A percentile compares a stretch with the other conserved stretches of the same genome.
Conservation (phyloP, 305 asterid species). For the Plantago coronopus region DNA sequence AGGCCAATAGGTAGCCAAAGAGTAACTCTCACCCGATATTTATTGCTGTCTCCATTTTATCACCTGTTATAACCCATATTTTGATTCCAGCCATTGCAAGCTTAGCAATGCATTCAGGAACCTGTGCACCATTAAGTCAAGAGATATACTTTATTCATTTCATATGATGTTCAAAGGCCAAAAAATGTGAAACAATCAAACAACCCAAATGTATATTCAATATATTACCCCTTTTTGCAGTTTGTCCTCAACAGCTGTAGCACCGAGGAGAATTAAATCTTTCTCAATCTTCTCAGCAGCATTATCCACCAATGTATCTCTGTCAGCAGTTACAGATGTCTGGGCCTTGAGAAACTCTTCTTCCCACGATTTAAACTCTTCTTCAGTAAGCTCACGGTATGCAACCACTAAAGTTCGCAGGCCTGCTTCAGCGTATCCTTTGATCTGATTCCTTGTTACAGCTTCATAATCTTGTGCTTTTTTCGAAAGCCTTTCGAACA, state of each 20-base stretch:
- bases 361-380: slow-evolving; percentile 71
- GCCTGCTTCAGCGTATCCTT: slow-evolving; percentile 83
- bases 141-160: slow-evolving; percentile 7
- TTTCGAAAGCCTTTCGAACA: slow-evolving; percentile 75
- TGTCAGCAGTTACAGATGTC: slow-evolving; percentile 61
- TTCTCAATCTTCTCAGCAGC: slow-evolving; percentile 81
- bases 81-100: slow-evolving; percentile 77
- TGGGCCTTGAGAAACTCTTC: slow-evolving; percentile 65
- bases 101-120: slow-evolving; percentile 82
- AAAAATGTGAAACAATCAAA: not conserved
- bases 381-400: slow-evolving; percentile 70
- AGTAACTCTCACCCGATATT: slow-evolving; percentile 64
- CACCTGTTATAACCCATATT: slow-evolving; percentile 95
- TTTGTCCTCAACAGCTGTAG: slow-evolving; percentile 98
- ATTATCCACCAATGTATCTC: slow-evolving; percentile 78
- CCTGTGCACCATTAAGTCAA: slow-evolving; percentile 43
- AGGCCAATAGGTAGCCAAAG: not conserved
- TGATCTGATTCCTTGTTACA: slow-evolving; percentile 62
- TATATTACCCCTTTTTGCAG: slow-evolving; percentile 83
- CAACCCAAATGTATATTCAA: slow-evolving; percentile 19
- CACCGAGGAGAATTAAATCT: slow-evolving; percentile 79
- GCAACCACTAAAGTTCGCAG: slow-evolving; percentile 84
- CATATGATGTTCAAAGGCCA: slow-evolving; percentile 15
- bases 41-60: slow-evolving; percentile 95
- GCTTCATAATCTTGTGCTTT: slow-evolving; percentile 43